Percentiles rank a stretch among this genome's conserved stretches.
phyloP scores from a whole-genome alignment of 768 basidiomycete genomes.

The Serendipita sp. region DNA sequence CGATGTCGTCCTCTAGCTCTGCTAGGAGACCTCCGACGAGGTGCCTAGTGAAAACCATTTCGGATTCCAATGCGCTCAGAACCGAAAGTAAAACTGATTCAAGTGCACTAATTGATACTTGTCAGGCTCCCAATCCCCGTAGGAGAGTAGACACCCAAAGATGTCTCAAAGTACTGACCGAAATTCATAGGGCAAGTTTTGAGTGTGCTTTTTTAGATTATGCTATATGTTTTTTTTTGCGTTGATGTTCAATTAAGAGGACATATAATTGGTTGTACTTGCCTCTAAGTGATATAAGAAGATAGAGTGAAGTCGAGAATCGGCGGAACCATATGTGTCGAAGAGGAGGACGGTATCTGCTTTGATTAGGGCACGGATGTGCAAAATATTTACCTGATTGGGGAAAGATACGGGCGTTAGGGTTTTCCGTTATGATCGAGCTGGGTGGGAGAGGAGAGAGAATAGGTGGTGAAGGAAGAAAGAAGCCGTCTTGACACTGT shows the following conservation, averaged over 20 bases:
- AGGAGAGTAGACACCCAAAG: constrained; percentile 11
- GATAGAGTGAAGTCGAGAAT: constrained; percentile 71
- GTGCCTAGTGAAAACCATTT: constrained; percentile 86
- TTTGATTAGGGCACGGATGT: constrained; percentile 89
- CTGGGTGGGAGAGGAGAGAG: background rate
- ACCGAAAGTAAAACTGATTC: constrained; percentile 89
- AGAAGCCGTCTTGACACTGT: constrained; percentile 6
- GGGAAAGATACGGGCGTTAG: constrained; percentile 10
- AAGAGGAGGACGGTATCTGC: constrained; percentile 83
- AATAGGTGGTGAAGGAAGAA: constrained; percentile 17
- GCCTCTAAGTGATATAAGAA: constrained; percentile 83
- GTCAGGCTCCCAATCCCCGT: constrained; percentile 9
- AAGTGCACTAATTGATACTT: constrained; percentile 45
- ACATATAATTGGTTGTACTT: constrained; percentile 9
- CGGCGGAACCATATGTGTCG: constrained; percentile 76
- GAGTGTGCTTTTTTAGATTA: constrained; percentile 43
- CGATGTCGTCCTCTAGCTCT: constrained; percentile 89
- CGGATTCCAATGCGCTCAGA: constrained; percentile 82
- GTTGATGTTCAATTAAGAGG: too few relatives aligned
- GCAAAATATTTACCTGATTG: constrained; percentile 71
- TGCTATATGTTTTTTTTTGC: constrained; percentile 30
- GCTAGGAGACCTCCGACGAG: constrained; percentile 79
- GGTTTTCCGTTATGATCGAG: background rate
- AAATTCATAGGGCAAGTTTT: constrained; percentile 70
- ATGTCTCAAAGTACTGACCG: constrained; percentile 29